Conservation (phyloP, 129 eudicot species). For the Centaurea solstitialis region DNA sequence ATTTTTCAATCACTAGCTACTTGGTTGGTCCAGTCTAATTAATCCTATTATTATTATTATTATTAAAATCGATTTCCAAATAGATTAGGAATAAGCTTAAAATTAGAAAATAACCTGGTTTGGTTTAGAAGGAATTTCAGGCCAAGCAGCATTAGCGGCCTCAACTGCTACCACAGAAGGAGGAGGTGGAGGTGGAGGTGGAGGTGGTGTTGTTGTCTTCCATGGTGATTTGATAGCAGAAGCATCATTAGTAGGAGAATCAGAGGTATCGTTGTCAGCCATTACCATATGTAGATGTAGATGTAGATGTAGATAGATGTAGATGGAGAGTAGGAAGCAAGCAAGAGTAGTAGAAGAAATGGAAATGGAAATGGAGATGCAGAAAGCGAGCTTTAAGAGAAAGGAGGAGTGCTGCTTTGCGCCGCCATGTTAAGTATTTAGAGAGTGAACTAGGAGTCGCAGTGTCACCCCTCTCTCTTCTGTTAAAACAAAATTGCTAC, state of each 20-base stretch:
- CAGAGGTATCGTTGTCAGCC: constrained; percentile 46
- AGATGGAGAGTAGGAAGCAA: background rate
- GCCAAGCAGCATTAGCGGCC: constrained; percentile 57
- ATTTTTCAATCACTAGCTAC: background rate
- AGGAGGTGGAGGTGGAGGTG: constrained; percentile 24
- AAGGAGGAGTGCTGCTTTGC: too few species aligned
- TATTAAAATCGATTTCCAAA: background rate
- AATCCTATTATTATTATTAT: background rate
- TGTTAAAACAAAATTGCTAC: too few species aligned
- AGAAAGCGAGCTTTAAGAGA: too few species aligned
- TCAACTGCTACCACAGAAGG: constrained; percentile 22
- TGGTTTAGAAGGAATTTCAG: constrained; percentile 14
- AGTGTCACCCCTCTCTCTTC: too few species aligned
- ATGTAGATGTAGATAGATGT: background rate
- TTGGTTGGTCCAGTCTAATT: background rate
- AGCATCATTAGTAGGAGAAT: constrained; percentile 1
- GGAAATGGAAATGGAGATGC: too few species aligned
- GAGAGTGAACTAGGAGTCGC: too few species aligned
- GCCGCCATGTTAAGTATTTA: too few species aligned
- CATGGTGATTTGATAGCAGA: constrained; percentile 56
- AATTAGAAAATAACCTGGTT: background rate
- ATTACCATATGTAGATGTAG: constrained; percentile 28
- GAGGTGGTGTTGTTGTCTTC: constrained; percentile 35
- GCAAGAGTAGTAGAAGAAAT: background rate
- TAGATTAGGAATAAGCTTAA: background rate